phyloP scores from a whole-genome alignment of 805 yeast species.

The Teunomyces lycoperdinae region DNA sequence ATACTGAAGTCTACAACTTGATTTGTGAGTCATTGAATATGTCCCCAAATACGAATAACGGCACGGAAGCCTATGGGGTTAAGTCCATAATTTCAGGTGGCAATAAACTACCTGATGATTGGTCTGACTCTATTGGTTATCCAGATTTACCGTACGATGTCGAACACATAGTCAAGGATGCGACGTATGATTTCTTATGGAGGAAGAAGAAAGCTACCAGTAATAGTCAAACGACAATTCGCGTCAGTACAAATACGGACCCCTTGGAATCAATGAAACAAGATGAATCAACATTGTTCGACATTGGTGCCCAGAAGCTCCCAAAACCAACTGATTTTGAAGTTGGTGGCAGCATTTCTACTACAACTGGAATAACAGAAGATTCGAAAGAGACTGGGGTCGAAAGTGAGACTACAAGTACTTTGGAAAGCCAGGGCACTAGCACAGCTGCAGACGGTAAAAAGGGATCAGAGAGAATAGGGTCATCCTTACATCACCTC shows the following conservation, averaged over 20 bases:
- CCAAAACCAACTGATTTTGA: conserved; percentile 30
- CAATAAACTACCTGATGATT: conserved; percentile 35
- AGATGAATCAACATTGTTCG: conserved; percentile 21
- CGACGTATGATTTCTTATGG: conserved; percentile 52
- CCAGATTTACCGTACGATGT: conserved; percentile 50
- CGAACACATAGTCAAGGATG: conserved; percentile 42
- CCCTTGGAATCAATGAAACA: conserved; percentile 22
- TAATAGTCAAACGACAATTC: conserved; percentile 9
- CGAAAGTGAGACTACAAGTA: not conserved
- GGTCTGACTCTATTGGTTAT: conserved; percentile 48
- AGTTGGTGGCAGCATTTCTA: not conserved
- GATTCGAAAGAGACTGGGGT: not conserved
- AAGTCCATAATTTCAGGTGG: conserved; percentile 18
- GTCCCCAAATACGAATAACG: conserved; percentile 58
- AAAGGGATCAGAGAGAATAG: not conserved
- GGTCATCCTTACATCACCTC: not conserved
- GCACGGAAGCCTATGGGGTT: conserved; percentile 26
- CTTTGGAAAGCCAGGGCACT: not conserved
- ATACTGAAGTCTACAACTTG: conserved; percentile 70
- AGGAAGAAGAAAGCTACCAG: conserved; percentile 10
- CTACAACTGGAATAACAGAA: not conserved
- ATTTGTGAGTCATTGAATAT: conserved; percentile 61
- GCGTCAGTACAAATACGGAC: conserved; percentile 19
- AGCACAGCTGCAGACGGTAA: not conserved
- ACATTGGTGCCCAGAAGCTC: conserved; percentile 12